Percentiles rank a stretch among this genome's conserved stretches.
Conservation (phyloP, 306 rosid genomes). For the Trifolium repens region DNA sequence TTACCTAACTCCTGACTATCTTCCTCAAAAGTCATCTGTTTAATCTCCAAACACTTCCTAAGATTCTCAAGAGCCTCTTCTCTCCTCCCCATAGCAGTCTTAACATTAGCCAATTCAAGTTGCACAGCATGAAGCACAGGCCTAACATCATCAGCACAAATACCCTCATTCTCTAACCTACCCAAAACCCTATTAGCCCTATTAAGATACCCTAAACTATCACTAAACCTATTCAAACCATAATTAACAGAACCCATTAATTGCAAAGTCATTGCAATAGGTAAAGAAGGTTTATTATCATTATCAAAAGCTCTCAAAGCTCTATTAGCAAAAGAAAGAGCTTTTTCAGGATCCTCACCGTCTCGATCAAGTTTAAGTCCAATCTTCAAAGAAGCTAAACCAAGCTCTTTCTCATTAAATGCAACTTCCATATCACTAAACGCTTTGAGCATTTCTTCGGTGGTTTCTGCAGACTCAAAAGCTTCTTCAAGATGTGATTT, state of each 20-base stretch:
- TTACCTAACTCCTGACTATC: conserved; percentile 76
- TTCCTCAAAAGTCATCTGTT: conserved; percentile 75
- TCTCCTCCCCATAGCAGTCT: conserved; percentile 91
- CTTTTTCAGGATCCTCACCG: conserved; percentile 84
- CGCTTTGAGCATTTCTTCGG: conserved; percentile 64
- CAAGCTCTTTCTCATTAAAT: conserved; percentile 73
- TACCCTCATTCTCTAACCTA: conserved; percentile 67
- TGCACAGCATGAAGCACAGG: conserved; percentile 93
- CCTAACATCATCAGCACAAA: conserved; percentile 57
- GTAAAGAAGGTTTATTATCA: conserved; percentile 60
- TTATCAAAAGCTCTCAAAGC: conserved; percentile 73
- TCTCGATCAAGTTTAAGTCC: conserved; percentile 87
- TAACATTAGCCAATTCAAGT: conserved; percentile 78
- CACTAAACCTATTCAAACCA: conserved; percentile 74
- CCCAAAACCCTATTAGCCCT: conserved; percentile 75
- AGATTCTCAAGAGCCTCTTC: conserved; percentile 88
- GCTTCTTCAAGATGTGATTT: conserved; percentile 76
- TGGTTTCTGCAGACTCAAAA: conserved; percentile 72
- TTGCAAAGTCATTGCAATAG: conserved; percentile 83
- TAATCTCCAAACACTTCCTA: conserved; percentile 81
- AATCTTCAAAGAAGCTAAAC: conserved; percentile 78
- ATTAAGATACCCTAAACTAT: conserved; percentile 82
- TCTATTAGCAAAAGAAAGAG: conserved; percentile 65
- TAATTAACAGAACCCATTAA: conserved; percentile 75
- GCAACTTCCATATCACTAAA: conserved; percentile 73